A percentile compares a stretch with the other conserved stretches of the same genome.
phyloP scores from a whole-genome alignment of 1,139 yeast species.

The Kodamaea arcana region DNA sequence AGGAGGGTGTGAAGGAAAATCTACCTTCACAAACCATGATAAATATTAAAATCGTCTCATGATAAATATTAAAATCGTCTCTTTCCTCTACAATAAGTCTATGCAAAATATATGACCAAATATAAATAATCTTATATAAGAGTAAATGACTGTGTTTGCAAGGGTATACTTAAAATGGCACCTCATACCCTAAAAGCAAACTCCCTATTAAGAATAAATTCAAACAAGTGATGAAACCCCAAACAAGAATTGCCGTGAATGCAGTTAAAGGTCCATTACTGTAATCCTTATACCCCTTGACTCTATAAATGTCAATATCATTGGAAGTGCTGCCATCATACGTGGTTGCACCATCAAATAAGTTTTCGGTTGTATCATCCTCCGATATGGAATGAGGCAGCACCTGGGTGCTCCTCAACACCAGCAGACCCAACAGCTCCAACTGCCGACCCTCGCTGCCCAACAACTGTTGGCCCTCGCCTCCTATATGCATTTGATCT shows the following conservation, averaged over 20 bases:
- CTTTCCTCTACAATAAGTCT: too few relatives aligned
- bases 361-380: too few relatives aligned
- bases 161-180: constrained; percentile 23
- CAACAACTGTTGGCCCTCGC: constrained; percentile 6
- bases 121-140: background rate
- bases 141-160: too few relatives aligned
- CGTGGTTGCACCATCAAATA: background rate
- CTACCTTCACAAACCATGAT: too few relatives aligned
- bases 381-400: background rate
- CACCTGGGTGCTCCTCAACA: too few relatives aligned
- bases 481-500: constrained; percentile 15
- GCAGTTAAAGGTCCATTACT: constrained; percentile 49
- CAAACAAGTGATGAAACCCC: constrained; percentile 51
- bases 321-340: background rate
- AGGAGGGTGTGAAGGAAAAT: too few relatives aligned
- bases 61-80: too few relatives aligned
- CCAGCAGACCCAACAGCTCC: background rate
- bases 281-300: constrained; percentile 46
- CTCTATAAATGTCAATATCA: constrained; percentile 14
- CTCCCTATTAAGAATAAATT: constrained; percentile 50
- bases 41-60: too few relatives aligned
- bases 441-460: too few relatives aligned
- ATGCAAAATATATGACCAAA: background rate
- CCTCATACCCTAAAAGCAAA: constrained; percentile 42
- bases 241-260: constrained; percentile 40